Conservation (phyloP, 345 rosid genomes). For the Salix exigua region DNA sequence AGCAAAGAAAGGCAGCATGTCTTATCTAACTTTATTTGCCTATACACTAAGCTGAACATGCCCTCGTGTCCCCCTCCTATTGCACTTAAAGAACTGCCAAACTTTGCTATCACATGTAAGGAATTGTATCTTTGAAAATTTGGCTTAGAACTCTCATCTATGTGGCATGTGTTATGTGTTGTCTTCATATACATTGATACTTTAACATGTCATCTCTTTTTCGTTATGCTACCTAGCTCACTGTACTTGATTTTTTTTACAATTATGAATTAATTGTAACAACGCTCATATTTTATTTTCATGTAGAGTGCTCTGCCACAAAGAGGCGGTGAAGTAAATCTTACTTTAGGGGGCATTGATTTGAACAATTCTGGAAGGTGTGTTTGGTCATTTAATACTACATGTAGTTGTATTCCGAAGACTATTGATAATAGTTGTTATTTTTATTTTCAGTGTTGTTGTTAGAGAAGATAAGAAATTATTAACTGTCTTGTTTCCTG, state of each 20-base stretch:
- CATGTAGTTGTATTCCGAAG: conserved; percentile 10
- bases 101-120: too few species aligned
- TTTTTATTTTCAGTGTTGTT: conserved; percentile 65
- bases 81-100: too few species aligned
- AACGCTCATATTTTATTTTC: conserved; percentile 10
- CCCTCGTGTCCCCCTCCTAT: not conserved
- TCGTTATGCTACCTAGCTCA: not conserved
- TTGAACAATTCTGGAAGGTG: conserved; percentile 98
- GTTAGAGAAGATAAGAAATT: conserved; percentile 95
- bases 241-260: not conserved
- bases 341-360: conserved; percentile 95
- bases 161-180: too few species aligned
- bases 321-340: conserved; percentile 90
- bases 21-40: not conserved
- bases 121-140: too few species aligned
- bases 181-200: not conserved
- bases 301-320: conserved; percentile 86
- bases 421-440: conserved; percentile 22
- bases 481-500: conserved; percentile 93
- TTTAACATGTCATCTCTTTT: not conserved
- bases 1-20: not conserved
- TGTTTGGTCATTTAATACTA: conserved; percentile 12
- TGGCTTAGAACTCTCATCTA: too few species aligned
- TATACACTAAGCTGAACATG: not conserved
- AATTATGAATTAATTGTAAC: not conserved